These are phyloP conservation scores for Mycogone perniciosa DNA, from an alignment of 2,329 filamentous ascomycete species.

Conservation along the genomic window DNA sequence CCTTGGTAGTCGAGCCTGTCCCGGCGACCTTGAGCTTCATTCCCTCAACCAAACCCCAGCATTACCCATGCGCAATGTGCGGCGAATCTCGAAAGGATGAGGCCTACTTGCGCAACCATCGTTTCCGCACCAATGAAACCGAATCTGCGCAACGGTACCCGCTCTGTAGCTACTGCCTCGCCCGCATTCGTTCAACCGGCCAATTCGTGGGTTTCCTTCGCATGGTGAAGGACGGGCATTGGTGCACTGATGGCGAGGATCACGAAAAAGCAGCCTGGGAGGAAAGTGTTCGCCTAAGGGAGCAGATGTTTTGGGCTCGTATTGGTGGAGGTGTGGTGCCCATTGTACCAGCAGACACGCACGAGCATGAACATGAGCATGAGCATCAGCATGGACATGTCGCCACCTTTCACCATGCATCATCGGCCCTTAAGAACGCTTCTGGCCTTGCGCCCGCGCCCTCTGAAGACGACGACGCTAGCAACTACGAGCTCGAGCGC, in stretches of 20 bases:
- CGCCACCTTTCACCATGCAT: not conserved
- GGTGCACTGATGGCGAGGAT: constrained; percentile 75
- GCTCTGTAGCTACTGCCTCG: constrained; percentile 81
- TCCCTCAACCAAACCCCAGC: constrained; percentile 45
- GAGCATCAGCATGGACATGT: constrained; percentile 26
- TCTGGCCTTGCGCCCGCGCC: constrained; percentile 1
- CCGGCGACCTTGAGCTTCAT: constrained; percentile 51
- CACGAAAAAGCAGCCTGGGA: constrained; percentile 90
- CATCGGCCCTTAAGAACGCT: not conserved
- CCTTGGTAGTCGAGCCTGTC: constrained; percentile 83
- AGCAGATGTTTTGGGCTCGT: constrained; percentile 96
- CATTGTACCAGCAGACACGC: constrained; percentile 29
- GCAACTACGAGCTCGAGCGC: constrained; percentile 5
- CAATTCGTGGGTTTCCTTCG: constrained; percentile 89
- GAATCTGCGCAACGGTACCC: constrained; percentile 85
- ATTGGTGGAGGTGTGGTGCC: constrained; percentile 89
- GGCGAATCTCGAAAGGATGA: constrained; percentile 72
- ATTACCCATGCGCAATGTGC: constrained; percentile 75
- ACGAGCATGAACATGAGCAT: constrained; percentile 24
- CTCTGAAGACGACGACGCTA: constrained; percentile 7
- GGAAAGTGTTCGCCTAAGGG: constrained; percentile 79
- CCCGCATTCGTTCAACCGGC: constrained; percentile 77
- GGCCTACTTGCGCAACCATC: constrained; percentile 69
- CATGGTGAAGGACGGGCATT: constrained; percentile 87
- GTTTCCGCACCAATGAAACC: constrained; percentile 82